Evolutionary conservation across 139 green algal genomes (phyloP).

Genomic region (Chlamydomonas sphaeroides): DNA sequence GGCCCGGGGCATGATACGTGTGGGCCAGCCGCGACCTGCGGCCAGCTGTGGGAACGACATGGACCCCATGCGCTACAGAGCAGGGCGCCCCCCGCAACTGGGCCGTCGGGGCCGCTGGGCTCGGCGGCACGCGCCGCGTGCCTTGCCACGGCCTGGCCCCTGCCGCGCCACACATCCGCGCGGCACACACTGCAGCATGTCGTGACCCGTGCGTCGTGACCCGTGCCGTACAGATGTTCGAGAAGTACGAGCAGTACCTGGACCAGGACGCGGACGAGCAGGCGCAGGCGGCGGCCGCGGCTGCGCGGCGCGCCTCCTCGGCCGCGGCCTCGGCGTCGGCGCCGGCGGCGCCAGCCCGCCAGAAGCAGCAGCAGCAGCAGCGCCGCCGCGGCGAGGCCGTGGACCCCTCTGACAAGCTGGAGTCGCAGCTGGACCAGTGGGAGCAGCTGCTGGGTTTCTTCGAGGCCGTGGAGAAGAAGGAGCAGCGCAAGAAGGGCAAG

Average conservation of each 20-base stretch:
- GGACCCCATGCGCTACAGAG: too few relatives aligned
- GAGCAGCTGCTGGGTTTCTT: constrained; percentile 54
- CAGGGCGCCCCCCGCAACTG: too few relatives aligned
- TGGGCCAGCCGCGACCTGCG: too few relatives aligned
- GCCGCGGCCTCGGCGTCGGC: neutral
- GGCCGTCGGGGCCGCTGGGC: too few relatives aligned
- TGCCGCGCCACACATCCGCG: too few relatives aligned
- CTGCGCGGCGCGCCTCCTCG: constrained; percentile 8
- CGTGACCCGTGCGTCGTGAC: too few relatives aligned
- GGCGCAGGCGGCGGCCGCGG: neutral
- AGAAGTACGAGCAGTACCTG: constrained; percentile 49
- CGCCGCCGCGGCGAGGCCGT: too few relatives aligned
- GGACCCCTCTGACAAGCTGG: neutral
- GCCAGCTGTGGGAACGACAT: too few relatives aligned
- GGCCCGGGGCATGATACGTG: too few relatives aligned
- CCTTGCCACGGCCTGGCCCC: too few relatives aligned
- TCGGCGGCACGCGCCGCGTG: too few relatives aligned
- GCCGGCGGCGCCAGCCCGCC: neutral
- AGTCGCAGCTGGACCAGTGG: constrained; percentile 21
- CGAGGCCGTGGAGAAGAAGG: constrained; percentile 47
- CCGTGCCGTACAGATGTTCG: constrained; percentile 10
- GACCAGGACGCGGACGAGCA: constrained; percentile 44
- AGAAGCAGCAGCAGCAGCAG: neutral
- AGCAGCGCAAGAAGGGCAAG: neutral
- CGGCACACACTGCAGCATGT: too few relatives aligned